Base-by-base conservation (phyloP, 2,329 filamentous ascomycete genomes). In the Diplodia intermedia region DNA sequence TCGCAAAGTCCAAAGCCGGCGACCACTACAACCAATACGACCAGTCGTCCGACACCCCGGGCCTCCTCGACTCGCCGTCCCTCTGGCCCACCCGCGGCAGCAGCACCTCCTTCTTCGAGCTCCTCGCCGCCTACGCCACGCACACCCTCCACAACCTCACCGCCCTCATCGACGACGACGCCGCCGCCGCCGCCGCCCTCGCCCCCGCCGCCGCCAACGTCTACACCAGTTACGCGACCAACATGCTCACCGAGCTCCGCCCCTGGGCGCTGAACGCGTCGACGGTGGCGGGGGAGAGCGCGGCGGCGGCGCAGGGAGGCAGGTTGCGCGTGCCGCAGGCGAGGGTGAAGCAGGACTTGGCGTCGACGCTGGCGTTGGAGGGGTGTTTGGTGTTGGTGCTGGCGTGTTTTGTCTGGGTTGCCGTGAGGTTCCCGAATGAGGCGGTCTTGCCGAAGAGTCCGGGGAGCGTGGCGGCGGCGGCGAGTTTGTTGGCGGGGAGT, bases 1-100 rank as follows among this genome's bases (percentile, higher is more conserved):
- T 50, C 14, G 43, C 65, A 12, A 60, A 47, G 15, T 36, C 33
- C 4, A 66, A 43, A 14, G 63, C 63, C 14, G 40, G 49, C 20
- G 63, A 47, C 26, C 63, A 66, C 52, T 66, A 33, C 63, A 23
- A 66, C 52, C 63, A 67, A 23, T 67, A 67, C 54, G 53, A 67
- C 65, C 14, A 12, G 3, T 20, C 38, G 18, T 53, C 53, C 40
- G 65, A 67, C 53, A 38, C 40, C 7, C 65, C 65, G 2, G 65
- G 65, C 18, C n/a, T 29, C n/a, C 53, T 67, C 26, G 54, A 60
- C 54, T 36, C 40, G 40, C 11, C 9, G 0, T 38, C 54, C 3
- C 65, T 67, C 1, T 67, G 65, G 65, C 65, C 65, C 18, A 67
- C 65, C n/a, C 65, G 65, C 40, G 65, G 53, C 29, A 60, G 54